Evolutionary conservation across 2,329 filamentous ascomycete genomes (phyloP).

Genomic region (Apiospora phragmitis): DNA sequence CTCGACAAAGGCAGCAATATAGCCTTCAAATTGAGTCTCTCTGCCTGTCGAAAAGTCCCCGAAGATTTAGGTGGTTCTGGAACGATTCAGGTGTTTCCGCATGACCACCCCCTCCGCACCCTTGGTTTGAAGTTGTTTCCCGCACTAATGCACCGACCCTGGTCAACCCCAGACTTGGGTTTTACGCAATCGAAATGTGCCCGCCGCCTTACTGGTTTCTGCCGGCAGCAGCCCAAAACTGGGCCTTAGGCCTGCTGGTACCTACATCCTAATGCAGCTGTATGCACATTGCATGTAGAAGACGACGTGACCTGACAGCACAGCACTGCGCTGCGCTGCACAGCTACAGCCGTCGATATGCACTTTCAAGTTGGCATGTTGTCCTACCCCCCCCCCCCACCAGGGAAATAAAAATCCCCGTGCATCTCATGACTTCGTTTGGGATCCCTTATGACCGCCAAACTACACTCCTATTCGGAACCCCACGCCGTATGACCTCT

Average conservation of each 20-base stretch:
- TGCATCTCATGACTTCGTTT: neutral
- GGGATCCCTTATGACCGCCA: neutral
- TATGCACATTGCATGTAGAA: neutral
- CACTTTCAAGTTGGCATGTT: neutral
- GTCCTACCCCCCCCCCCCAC: neutral
- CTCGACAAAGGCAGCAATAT: neutral
- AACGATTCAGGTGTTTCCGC: slow-evolving; percentile 7
- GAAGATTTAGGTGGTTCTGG: neutral
- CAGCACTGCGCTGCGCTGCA: neutral
- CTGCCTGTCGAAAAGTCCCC: neutral
- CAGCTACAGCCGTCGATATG: neutral
- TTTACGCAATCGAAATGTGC: slow-evolving; percentile 7
- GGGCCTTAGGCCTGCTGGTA: neutral
- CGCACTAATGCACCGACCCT: slow-evolving; percentile 9
- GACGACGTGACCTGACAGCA: neutral
- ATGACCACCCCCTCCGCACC: neutral
- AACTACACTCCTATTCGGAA: neutral
- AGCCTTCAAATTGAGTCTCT: no score
- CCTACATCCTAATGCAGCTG: slow-evolving; percentile 4
- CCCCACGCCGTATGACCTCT: neutral
- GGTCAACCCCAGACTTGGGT: slow-evolving; percentile 10
- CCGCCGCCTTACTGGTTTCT: neutral
- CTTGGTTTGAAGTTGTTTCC: neutral
- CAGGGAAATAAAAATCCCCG: neutral
- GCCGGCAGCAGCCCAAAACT: neutral